Base-by-base conservation (phyloP, 1,284 basidiomycete species). In the Paramarasmius palmivorus region DNA sequence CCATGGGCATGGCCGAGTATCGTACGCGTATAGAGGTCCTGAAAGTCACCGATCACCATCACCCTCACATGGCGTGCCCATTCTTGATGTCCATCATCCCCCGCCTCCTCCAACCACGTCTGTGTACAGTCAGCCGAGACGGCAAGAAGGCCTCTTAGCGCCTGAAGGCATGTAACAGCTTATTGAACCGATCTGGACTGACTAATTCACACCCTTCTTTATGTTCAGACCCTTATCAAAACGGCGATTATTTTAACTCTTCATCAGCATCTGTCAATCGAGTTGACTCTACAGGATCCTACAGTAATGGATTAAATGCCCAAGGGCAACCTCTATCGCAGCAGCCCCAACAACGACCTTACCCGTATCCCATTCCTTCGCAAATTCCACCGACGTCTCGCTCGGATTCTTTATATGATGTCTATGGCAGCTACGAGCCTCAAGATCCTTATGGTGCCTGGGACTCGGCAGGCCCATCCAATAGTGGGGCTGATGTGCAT, bases 401-500 rank as follows among this genome's bases (percentile, higher is more conserved):
- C 12, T 6, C 7, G 12, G 29, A 32, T 12, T 32, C 29, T 6
- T 12, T 32, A 32, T 32, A 32, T 12, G 29, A 32, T 12, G 29
- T n/a, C 37, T 44, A 26, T 26, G 34, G 10, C 34, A 44, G 14
- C 26, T 38, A 52, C 25, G 19, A 37, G 12, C 23, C 15, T 23
- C 23, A 36, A 10, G 14, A 38, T 32, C 29, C 29, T 19, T 41
- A 44, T 41, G 42, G 46, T 19, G 42, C 51, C n/a, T 37, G 50
- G 50, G 47, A 47, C 8, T 47, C 58, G 40, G 63, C 62, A 2
- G 65, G 65, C 1, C 63, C 64, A 12, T 65, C 65, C 35, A 50
- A 41, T n/a, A 38, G 39, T 17, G 42, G 42, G 2, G 50, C 54
- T 32, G 59, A 62, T 49, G 37, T 66, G 14, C 54, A 59, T 9